A percentile compares a stretch with the other conserved stretches of the same genome.
Conservation (phyloP, 2,329 filamentous ascomycete species). For the Monosporascus cannonballus region DNA sequence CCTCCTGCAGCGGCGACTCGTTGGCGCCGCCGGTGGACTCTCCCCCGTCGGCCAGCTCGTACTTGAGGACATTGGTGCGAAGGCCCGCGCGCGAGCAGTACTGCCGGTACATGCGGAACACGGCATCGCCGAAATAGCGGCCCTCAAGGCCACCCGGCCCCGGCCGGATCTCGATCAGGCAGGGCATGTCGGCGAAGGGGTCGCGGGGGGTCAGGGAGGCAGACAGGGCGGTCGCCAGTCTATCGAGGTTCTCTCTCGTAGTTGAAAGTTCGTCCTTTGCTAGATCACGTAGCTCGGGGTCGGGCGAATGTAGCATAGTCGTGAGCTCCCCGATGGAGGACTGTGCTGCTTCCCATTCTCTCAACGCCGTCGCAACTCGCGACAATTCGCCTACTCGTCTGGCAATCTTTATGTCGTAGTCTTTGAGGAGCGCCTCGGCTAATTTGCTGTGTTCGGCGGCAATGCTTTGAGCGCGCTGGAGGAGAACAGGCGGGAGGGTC, state of each 20-base stretch:
- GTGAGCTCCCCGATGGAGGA: slow-evolving; percentile 48
- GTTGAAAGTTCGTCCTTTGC: slow-evolving; percentile 74
- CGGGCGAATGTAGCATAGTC: slow-evolving; percentile 43
- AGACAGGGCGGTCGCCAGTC: slow-evolving; percentile 63
- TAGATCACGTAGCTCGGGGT: slow-evolving; percentile 68
- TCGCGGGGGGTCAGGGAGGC: slow-evolving; percentile 78
- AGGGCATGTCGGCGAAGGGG: slow-evolving; percentile 84
- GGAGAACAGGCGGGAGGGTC: slow-evolving; percentile 46
- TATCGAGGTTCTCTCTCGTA: slow-evolving; percentile 55
- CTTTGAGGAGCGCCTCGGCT: slow-evolving; percentile 40
- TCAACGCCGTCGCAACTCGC: slow-evolving; percentile 49
- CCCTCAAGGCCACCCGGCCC: slow-evolving; percentile 91
- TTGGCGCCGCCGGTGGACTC: slow-evolving; percentile 46
- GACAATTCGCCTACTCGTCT: slow-evolving; percentile 58
- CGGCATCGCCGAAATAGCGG: slow-evolving; percentile 77
- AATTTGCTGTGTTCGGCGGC: slow-evolving; percentile 52
- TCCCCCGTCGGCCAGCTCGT: slow-evolving; percentile 64
- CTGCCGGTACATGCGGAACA: slow-evolving; percentile 83
- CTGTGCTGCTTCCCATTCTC: slow-evolving; percentile 51
- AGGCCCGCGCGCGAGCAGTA: slow-evolving; percentile 69
- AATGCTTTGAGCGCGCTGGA: slow-evolving; percentile 53
- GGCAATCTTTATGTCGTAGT: slow-evolving; percentile 52
- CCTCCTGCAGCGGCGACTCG: slow-evolving; percentile 74
- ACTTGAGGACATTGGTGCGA: slow-evolving; percentile 66
- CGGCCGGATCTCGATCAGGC: slow-evolving; percentile 84